Evolutionary conservation across 2,329 filamentous ascomycete species (phyloP), one percentile per base, ranked within the genome.

Genomic region (Monilinia aucupariae): DNA sequence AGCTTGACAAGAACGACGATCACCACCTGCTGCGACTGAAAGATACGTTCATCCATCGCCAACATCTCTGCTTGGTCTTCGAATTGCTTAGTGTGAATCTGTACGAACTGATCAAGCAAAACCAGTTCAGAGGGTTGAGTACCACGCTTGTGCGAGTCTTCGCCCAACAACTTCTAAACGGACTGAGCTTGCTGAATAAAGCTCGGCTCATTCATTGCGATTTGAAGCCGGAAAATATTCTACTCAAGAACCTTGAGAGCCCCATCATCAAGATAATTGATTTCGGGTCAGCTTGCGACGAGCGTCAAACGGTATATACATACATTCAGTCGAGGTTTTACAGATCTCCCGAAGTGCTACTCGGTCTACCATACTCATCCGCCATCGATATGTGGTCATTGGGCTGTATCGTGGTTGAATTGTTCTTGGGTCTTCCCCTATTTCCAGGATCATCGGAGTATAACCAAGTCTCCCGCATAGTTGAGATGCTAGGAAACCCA

Each of bases 221-320:
- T 81, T 76, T 99, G 75, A 99, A 99, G 75, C 94, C 94, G 0
- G 94, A 99, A 76, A 99, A 99, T 71, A 99, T 99, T 64, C 78
- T 99, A 50, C 81, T 99, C 61, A 99, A 99, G 77, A 99, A 99
- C 74, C 85, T 99, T 49, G 94, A 99, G 76, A 97, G 93, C 72
- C 94, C 94, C 3, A 97, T 99, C 69, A 99, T 99, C 82, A 99
- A 99, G 77, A 97, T 99, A 72, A 99, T 99, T 75, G 94, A 99
- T 81, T 99, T 99, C 74, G 94, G 94, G 50, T 99, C 94, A 45
- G 94, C 94, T 17, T 99, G 94, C 76, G 94, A 99, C 75, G 94
- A 99, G 78, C 87, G 94, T 58, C 94, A 99, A 75, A 99, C 94
- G 0, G 94, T 99, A 34, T 99, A 99, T 76, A 99, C 94, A 7